Conservation (phyloP, 2,329 filamentous ascomycete genomes). For the Zasmidium cellare region DNA sequence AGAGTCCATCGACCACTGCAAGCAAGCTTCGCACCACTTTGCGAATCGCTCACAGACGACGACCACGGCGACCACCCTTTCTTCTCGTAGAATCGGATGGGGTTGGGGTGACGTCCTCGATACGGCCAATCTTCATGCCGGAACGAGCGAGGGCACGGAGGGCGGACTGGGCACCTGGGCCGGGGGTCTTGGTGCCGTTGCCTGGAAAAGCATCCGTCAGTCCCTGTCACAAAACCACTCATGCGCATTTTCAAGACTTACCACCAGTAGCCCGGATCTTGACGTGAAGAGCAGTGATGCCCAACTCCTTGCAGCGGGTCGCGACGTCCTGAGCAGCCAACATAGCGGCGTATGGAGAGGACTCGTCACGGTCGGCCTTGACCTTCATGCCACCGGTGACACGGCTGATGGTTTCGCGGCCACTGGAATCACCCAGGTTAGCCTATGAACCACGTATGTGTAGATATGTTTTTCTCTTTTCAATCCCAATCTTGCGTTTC, state of each 20-base stretch:
- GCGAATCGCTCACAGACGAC: constrained; percentile 73
- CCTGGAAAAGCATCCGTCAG: constrained; percentile 48
- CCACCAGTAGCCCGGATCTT: constrained; percentile 99
- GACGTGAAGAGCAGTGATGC: constrained; percentile 97
- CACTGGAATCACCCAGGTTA: constrained; percentile 77
- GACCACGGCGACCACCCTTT: constrained; percentile 99
- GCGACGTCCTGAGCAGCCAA: constrained; percentile 96
- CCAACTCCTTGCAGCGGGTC: constrained; percentile 80
- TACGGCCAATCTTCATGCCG: constrained; percentile 99
- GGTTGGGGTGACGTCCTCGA: constrained; percentile 99
- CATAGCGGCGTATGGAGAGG: constrained; percentile 99
- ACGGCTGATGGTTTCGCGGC: constrained; percentile 99
- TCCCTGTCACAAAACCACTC: not conserved
- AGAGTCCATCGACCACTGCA: constrained; percentile 15
- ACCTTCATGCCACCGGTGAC: constrained; percentile 99
- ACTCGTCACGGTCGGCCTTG: constrained; percentile 99
- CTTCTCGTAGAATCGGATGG: constrained; percentile 98
- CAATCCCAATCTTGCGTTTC: constrained; percentile 1
- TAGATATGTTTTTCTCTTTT: constrained; percentile 27
- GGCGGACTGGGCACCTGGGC: constrained; percentile 97
- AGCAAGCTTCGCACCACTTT: constrained; percentile 18
- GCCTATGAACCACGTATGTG: constrained; percentile 46
- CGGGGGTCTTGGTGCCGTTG: constrained; percentile 99
- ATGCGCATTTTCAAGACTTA: constrained; percentile 48
- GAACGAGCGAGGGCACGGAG: constrained; percentile 98